Evolutionary conservation across 768 basidiomycete genomes (phyloP).

Genomic region (Hortiboletus campestris): DNA sequence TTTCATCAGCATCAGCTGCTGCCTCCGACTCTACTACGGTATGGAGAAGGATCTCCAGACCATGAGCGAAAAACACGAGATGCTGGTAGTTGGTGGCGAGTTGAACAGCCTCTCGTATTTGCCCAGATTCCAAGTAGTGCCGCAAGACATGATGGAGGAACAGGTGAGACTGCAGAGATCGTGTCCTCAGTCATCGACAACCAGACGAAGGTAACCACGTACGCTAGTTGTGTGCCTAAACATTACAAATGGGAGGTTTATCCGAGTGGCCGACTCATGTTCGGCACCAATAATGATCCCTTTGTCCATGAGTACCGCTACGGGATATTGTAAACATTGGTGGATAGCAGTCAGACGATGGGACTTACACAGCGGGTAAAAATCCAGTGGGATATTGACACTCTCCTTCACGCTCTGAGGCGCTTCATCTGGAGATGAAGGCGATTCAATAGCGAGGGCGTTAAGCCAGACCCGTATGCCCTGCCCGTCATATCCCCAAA

Average conservation of each 20-base stretch:
- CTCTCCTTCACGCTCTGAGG: conserved; percentile 79
- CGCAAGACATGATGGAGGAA: conserved; percentile 91
- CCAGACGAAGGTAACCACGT: conserved; percentile 29
- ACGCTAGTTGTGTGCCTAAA: conserved; percentile 92
- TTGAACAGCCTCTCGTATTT: conserved; percentile 72
- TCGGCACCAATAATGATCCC: conserved; percentile 97
- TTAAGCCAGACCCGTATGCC: conserved; percentile 94
- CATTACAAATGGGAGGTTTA: conserved; percentile 82
- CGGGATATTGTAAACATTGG: conserved; percentile 1
- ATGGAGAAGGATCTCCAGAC: conserved; percentile 91
- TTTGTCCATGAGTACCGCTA: conserved; percentile 98
- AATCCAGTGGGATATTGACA: conserved; percentile 87
- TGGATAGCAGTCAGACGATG: not conserved
- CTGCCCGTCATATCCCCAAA: conserved; percentile 95
- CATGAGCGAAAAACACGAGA: conserved; percentile 91
- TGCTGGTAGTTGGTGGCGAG: conserved; percentile 86
- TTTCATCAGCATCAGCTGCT: conserved; percentile 32
- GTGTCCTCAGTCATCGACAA: not conserved
- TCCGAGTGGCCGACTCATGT: conserved; percentile 74
- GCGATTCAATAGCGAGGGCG: conserved; percentile 83
- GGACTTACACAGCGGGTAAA: conserved; percentile 87
- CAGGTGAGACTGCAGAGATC: conserved; percentile 70
- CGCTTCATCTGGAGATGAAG: conserved; percentile 35
- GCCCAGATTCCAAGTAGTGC: conserved; percentile 67
- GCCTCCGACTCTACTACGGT: conserved; percentile 88